phyloP scores from a whole-genome alignment of 345 rosid genomes.

The Cardiospermum halicacabum region DNA sequence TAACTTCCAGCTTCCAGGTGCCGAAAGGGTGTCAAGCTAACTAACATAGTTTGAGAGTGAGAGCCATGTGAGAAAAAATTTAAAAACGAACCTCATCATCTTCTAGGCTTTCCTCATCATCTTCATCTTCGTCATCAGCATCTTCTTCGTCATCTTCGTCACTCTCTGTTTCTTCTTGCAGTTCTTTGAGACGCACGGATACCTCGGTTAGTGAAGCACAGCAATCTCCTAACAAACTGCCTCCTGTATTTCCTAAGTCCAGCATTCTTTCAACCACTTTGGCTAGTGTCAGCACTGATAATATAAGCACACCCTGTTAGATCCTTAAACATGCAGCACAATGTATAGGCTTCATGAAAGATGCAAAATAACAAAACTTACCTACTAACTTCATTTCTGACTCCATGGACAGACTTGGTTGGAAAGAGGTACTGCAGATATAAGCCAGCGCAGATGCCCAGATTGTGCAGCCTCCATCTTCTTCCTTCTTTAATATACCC shows the following conservation, averaged over 20 bases:
- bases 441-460: conserved; percentile 68
- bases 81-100: conserved; percentile 49
- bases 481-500: conserved; percentile 46
- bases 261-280: conserved; percentile 59
- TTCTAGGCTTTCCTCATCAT: conserved; percentile 28
- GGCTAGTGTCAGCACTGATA: conserved; percentile 55
- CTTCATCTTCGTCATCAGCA: conserved; percentile 38
- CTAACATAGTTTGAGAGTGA: not conserved
- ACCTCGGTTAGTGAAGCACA: conserved; percentile 57
- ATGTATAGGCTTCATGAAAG: not conserved
- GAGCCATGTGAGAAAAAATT: not conserved
- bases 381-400: conserved; percentile 69
- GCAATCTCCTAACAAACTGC: conserved; percentile 42
- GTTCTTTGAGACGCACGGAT: conserved; percentile 45
- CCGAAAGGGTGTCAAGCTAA: too few relatives aligned
- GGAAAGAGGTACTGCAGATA: conserved; percentile 36
- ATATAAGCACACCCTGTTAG: conserved; percentile 12
- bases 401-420: conserved; percentile 33
- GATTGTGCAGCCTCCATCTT: conserved; percentile 47
- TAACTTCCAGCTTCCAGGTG: too few relatives aligned
- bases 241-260: conserved; percentile 34
- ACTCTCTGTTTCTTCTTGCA: conserved; percentile 47
- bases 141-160: conserved; percentile 49
- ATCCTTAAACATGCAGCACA: not conserved
- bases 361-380: conserved; percentile 23